Percentiles rank a stretch among this genome's conserved stretches.
These are phyloP conservation scores for Cetraspora pellucida DNA, from an alignment of 192 early-diverging fungal species.

Conservation along the genomic window DNA sequence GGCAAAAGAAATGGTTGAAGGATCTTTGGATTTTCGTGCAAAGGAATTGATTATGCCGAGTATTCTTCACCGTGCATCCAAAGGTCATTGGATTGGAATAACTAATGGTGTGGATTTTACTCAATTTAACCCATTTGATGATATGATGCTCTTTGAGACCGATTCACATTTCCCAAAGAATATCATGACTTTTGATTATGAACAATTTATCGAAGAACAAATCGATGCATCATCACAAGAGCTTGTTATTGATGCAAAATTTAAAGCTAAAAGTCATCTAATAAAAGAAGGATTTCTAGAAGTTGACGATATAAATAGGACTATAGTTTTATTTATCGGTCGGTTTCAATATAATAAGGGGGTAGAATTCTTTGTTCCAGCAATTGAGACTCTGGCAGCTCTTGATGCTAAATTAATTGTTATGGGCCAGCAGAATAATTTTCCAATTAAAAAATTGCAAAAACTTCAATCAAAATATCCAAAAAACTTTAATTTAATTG, in stretches of 20 bases:
- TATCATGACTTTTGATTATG: conserved; percentile 18
- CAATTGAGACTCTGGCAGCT: conserved; percentile 39
- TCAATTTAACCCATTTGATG: conserved; percentile 51
- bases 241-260: conserved; percentile 42
- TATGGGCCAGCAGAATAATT: conserved; percentile 59
- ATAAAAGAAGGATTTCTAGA: conserved; percentile 41
- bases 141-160: conserved; percentile 36
- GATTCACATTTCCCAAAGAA: conserved; percentile 46
- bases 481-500: conserved; percentile 46
- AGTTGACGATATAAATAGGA: conserved; percentile 42
- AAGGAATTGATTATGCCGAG: conserved; percentile 59
- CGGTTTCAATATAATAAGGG: conserved; percentile 65
- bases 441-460: conserved; percentile 44
- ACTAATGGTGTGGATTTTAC: conserved; percentile 58
- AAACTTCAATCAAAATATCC: conserved; percentile 42
- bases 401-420: conserved; percentile 53
- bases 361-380: conserved; percentile 47
- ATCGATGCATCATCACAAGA: conserved; percentile 14
- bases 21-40: conserved; percentile 53
- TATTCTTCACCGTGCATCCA: conserved; percentile 47
- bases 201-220: background rate
- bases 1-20: conserved; percentile 60
- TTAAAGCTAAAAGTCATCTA: conserved; percentile 52
- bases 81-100: conserved; percentile 53
- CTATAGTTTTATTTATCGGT: conserved; percentile 55